Percentiles rank a stretch among this genome's conserved stretches.
Evolutionary conservation across 495 filamentous ascomycete species (phyloP).

Genomic region (Darksidea phi): DNA sequence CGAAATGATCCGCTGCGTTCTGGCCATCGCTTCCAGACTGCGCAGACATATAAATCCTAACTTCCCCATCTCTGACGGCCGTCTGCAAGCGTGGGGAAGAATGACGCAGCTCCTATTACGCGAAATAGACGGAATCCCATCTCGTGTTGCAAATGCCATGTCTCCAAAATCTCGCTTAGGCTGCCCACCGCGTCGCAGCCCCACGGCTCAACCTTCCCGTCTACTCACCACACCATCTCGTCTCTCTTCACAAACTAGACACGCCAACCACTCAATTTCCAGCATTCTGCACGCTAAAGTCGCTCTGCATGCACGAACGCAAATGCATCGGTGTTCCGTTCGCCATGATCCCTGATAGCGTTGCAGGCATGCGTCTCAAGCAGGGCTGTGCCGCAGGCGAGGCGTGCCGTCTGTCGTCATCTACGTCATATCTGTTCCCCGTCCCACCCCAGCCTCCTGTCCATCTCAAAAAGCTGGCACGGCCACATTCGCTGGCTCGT

Average conservation of each 20-base stretch:
- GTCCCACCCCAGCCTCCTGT: slow-evolving; percentile 22
- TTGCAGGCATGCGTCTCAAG: slow-evolving; percentile 8
- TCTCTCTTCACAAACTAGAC: not conserved
- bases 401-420: slow-evolving; percentile 19
- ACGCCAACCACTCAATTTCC: not conserved
- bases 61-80: no score
- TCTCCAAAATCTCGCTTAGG: no score
- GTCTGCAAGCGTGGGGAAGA: no score
- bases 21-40: no score
- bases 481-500: slow-evolving; percentile 10
- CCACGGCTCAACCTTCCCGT: slow-evolving; percentile 8
- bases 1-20: no score
- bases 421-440: slow-evolving; percentile 26
- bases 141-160: no score
- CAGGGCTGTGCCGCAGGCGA: slow-evolving; percentile 3
- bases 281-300: not conserved
- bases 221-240: slow-evolving; percentile 1
- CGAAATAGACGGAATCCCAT: no score
- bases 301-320: no score
- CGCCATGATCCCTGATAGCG: slow-evolving; percentile 15
- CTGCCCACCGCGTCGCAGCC: not conserved
- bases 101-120: no score
- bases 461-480: slow-evolving; percentile 11
- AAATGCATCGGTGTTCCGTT: slow-evolving; percentile 22
- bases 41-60: no score